These are phyloP conservation scores for Carex cristatella DNA, from an alignment of 176 grass and related monocot species.

Conservation along the genomic window DNA sequence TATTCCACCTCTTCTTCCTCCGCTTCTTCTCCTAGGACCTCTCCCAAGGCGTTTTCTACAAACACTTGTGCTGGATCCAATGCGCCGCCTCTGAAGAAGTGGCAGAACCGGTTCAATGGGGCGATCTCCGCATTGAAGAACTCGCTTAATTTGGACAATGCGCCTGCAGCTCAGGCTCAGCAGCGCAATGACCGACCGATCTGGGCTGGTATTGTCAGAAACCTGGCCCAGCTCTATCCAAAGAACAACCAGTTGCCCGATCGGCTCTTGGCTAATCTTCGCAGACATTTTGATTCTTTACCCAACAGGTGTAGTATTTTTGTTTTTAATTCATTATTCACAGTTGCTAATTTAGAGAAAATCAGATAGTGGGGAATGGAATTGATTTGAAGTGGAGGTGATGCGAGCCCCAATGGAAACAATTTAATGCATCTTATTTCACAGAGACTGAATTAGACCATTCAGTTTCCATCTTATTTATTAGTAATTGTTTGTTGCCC, in stretches of 20 bases:
- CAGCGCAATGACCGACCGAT: slow-evolving; percentile 35
- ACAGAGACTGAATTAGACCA: background rate
- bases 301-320: slow-evolving; percentile 62
- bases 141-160: slow-evolving; percentile 64
- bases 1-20: slow-evolving; percentile 35
- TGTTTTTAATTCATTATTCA: background rate
- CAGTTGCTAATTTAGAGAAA: background rate
- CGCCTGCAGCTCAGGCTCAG: slow-evolving; percentile 46
- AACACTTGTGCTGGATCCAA: slow-evolving; percentile 3
- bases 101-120: slow-evolving; percentile 84
- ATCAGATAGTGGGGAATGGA: background rate
- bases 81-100: slow-evolving; percentile 54
- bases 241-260: slow-evolving; percentile 65
- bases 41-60: slow-evolving; percentile 1
- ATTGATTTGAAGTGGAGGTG: background rate
- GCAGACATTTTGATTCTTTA: slow-evolving; percentile 90
- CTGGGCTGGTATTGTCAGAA: slow-evolving; percentile 45
- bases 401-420: background rate
- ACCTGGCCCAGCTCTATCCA: slow-evolving; percentile 69
- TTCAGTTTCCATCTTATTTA: background rate
- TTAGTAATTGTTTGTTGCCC: background rate
- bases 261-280: slow-evolving; percentile 75
- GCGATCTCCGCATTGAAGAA: slow-evolving; percentile 89
- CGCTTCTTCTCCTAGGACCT: slow-evolving; percentile 6
- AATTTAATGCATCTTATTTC: background rate